Conservation (phyloP, 1,284 basidiomycete genomes). For the Malassezia globosa region DNA sequence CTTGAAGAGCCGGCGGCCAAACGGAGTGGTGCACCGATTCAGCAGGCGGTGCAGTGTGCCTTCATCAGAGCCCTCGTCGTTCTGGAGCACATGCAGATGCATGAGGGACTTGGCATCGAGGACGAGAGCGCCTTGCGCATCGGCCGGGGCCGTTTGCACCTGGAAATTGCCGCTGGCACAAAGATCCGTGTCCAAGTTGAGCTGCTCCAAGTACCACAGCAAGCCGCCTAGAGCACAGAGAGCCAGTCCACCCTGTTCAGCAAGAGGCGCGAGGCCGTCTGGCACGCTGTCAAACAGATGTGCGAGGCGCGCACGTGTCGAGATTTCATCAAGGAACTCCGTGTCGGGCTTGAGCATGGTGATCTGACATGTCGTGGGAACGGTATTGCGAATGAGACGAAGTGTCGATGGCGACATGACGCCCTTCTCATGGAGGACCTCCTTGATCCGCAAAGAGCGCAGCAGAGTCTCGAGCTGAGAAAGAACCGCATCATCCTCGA, state of each 20-base stretch:
- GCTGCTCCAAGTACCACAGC: constrained; percentile 40
- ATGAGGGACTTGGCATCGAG: constrained; percentile 44
- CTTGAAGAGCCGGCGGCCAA: constrained; percentile 45
- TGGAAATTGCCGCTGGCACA: constrained; percentile 43
- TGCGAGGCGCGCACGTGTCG: constrained; percentile 27
- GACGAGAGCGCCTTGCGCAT: constrained; percentile 29
- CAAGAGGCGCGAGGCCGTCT: constrained; percentile 29
- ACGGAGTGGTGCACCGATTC: constrained; percentile 45
- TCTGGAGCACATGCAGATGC: constrained; percentile 43
- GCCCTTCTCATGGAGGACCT: constrained; percentile 82
- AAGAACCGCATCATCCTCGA: constrained; percentile 82
- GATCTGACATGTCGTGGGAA: constrained; percentile 32
- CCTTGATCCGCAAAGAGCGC: constrained; percentile 82
- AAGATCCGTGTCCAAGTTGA: constrained; percentile 42
- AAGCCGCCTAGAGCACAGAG: constrained; percentile 40
- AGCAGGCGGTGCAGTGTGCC: constrained; percentile 43
- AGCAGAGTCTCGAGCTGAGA: constrained; percentile 88
- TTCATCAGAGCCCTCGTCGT: constrained; percentile 41
- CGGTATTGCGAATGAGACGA: constrained; percentile 32
- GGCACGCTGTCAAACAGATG: constrained; percentile 30
- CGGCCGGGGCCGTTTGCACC: constrained; percentile 31
- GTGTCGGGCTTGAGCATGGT: constrained; percentile 39
- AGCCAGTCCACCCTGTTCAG: constrained; percentile 23
- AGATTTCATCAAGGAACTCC: constrained; percentile 36
- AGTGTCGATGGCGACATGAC: constrained; percentile 29